phyloP scores from a whole-genome alignment of 2,329 filamentous ascomycete genomes.

The Orbilia javanica region DNA sequence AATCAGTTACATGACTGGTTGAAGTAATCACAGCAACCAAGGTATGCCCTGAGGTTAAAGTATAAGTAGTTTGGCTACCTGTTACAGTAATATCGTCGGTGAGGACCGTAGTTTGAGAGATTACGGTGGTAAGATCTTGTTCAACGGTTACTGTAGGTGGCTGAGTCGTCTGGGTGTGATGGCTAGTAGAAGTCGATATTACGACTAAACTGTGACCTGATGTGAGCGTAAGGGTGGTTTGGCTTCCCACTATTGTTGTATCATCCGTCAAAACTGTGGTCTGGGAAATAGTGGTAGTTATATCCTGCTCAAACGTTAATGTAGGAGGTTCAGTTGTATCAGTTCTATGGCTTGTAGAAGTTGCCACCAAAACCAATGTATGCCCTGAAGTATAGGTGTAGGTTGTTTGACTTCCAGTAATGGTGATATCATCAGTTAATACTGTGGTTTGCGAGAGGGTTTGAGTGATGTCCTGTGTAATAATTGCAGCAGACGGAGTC shows the following conservation, averaged over 20 bases:
- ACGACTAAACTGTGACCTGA: not conserved
- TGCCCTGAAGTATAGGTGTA: constrained; percentile 4
- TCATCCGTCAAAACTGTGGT: constrained; percentile 9
- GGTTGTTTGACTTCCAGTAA: constrained; percentile 6
- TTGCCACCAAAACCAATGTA: not conserved
- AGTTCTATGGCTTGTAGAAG: not conserved
- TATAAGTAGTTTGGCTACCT: not conserved
- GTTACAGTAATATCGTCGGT: constrained; percentile 17
- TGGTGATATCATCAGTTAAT: constrained; percentile 17
- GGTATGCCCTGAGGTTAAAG: constrained; percentile 22
- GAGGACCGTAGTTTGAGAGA: not conserved
- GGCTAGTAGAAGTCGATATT: not conserved
- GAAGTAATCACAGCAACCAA: not conserved
- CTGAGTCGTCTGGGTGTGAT: not conserved
- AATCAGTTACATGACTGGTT: not conserved
- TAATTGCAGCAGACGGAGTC: not conserved
- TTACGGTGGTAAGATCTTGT: not conserved
- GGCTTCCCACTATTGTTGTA: not conserved
- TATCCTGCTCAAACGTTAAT: not conserved
- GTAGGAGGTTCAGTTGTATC: not conserved
- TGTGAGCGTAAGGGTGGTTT: not conserved
- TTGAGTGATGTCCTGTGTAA: not conserved
- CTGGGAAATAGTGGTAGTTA: not conserved
- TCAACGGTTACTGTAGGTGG: not conserved
- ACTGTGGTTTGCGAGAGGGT: not conserved